These are phyloP conservation scores for Debaryomyces udenii DNA, from an alignment of 1,139 yeast genomes.

Conservation along the genomic window DNA sequence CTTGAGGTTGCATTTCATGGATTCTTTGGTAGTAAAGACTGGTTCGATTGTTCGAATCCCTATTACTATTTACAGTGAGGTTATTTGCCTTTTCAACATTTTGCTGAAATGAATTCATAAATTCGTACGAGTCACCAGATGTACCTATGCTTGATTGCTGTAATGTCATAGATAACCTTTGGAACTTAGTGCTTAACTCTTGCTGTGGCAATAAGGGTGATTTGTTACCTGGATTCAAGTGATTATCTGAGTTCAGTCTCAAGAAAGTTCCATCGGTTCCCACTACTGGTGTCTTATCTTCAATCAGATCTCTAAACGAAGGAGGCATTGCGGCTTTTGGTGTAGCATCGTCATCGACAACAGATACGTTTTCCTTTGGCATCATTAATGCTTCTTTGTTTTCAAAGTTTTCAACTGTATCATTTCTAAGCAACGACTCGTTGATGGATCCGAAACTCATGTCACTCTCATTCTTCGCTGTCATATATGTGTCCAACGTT, in stretches of 20 bases:
- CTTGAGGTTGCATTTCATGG: conserved; percentile 16
- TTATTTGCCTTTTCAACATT: conserved; percentile 28
- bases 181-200: conserved; percentile 40
- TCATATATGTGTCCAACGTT: conserved; percentile 30
- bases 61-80: conserved; percentile 6
- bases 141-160: conserved; percentile 33
- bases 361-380: neutral
- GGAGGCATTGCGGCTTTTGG: conserved; percentile 6
- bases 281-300: conserved; percentile 14
- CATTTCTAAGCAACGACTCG: conserved; percentile 31
- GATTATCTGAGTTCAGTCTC: conserved; percentile 6
- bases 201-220: conserved; percentile 35
- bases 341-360: conserved; percentile 12
- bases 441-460: conserved; percentile 42
- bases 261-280: conserved; percentile 8
- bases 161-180: conserved; percentile 43
- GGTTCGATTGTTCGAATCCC: conserved; percentile 13
- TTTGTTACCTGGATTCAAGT: conserved; percentile 7
- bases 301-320: conserved; percentile 10
- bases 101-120: conserved; percentile 47
- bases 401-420: conserved; percentile 14
- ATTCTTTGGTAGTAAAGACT: conserved; percentile 42
- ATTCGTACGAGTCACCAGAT: conserved; percentile 45
- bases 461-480: conserved; percentile 22
- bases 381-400: conserved; percentile 13